Conservation (phyloP, 2,329 filamentous ascomycete species). For the Penicillium sp. region DNA sequence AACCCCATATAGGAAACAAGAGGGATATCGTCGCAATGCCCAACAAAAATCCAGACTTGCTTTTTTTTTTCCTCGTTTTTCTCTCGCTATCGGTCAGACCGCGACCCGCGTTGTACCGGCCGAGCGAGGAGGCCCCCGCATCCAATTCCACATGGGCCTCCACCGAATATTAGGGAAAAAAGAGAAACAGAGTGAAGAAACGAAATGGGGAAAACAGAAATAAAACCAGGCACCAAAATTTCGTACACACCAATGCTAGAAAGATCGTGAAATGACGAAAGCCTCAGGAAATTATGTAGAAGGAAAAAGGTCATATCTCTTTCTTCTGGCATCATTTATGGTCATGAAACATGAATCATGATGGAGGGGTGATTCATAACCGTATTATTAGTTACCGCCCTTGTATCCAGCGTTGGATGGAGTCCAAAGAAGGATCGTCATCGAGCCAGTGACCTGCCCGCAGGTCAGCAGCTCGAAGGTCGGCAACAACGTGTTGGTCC, state of each 20-base stretch:
- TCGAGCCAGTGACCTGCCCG: conserved; percentile 64
- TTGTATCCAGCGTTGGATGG: conserved; percentile 53
- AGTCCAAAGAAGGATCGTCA: conserved; percentile 62
- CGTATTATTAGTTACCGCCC: conserved; percentile 34
- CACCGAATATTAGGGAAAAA: conserved; percentile 9
- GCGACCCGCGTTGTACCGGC: conserved; percentile 23
- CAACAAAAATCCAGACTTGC: conserved; percentile 20
- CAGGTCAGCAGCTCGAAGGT: conserved; percentile 59
- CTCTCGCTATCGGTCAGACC: conserved; percentile 4
- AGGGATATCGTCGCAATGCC: conserved; percentile 28
- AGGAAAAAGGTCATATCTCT: conserved; percentile 6
- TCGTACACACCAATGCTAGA: not conserved
- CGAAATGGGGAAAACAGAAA: too few species aligned
- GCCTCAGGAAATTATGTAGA: not conserved
- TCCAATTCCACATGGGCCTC: conserved; percentile 9
- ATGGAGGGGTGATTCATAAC: conserved; percentile 5
- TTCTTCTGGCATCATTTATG: not conserved
- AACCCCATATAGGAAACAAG: conserved; percentile 8
- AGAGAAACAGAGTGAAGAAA: not conserved
- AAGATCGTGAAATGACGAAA: not conserved
- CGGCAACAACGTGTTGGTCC: conserved; percentile 59
- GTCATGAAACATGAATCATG: conserved; percentile 3
- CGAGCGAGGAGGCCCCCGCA: conserved; percentile 7
- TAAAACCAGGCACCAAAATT: not conserved
- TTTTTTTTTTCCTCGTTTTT: conserved; percentile 8